Conservation (phyloP, 768 basidiomycete species). For the Pleurotus eryngii region DNA sequence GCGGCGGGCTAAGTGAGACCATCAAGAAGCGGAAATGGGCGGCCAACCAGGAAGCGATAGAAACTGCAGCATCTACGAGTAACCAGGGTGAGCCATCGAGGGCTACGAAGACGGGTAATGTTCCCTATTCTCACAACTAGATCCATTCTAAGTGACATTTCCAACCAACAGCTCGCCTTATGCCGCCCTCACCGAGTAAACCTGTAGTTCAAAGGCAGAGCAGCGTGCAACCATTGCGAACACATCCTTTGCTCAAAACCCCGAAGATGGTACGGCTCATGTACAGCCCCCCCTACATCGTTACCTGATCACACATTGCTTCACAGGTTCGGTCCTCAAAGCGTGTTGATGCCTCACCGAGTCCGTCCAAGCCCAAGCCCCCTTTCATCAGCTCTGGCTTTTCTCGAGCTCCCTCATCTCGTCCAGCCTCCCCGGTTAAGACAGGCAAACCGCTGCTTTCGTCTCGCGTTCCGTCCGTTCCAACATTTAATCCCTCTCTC, state of each 20-base stretch:
- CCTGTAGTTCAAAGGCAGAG: constrained; percentile 47
- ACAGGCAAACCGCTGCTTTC: constrained; percentile 29
- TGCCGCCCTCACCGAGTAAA: constrained; percentile 53
- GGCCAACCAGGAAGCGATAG: constrained; percentile 54
- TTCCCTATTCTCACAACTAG: constrained; percentile 10
- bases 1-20: constrained; percentile 56
- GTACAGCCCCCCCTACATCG: neutral
- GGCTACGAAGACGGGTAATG: constrained; percentile 58
- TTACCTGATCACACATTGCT: neutral
- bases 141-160: neutral
- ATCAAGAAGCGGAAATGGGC: constrained; percentile 79
- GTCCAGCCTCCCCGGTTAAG: constrained; percentile 35
- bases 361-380: constrained; percentile 44
- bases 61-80: constrained; percentile 31
- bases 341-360: constrained; percentile 30
- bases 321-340: neutral
- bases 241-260: constrained; percentile 38
- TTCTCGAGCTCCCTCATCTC: constrained; percentile 16
- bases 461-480: constrained; percentile 51
- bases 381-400: constrained; percentile 31
- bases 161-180: constrained; percentile 35
- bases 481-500: constrained; percentile 72
- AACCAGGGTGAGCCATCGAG: constrained; percentile 30
- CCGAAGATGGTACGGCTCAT: constrained; percentile 34
- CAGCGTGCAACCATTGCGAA: constrained; percentile 45